Evolutionary conservation across 306 rosid genomes (phyloP).

Genomic region (Boehmeria nivea): DNA sequence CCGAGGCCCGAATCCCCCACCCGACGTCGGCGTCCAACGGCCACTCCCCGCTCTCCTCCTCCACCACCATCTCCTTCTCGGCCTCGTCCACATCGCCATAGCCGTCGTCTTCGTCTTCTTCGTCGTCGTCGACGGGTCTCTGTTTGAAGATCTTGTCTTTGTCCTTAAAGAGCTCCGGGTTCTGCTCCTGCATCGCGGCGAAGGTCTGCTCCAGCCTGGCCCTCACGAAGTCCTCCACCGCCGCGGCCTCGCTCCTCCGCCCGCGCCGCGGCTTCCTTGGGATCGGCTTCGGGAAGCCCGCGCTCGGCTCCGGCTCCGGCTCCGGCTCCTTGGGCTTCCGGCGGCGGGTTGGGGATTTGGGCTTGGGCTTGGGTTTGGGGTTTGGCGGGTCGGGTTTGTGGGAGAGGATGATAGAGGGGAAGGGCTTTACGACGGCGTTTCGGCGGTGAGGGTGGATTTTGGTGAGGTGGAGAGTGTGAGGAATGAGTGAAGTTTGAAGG

Average conservation of each 20-base stretch:
- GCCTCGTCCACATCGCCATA: conserved; percentile 21
- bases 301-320: conserved; percentile 4
- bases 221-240: conserved; percentile 65
- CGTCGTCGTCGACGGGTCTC: conserved; percentile 24
- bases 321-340: not conserved
- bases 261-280: conserved; percentile 79
- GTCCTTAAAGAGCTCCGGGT: conserved; percentile 37
- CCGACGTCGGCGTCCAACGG: conserved; percentile 93
- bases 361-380: conserved; percentile 21
- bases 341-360: conserved; percentile 1
- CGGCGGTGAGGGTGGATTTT: conserved; percentile 16
- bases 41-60: conserved; percentile 78
- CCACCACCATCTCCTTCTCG: conserved; percentile 53
- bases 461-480: not conserved
- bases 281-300: conserved; percentile 33
- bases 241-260: conserved; percentile 70
- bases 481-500: conserved; percentile 17
- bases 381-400: conserved; percentile 31
- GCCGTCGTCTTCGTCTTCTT: conserved; percentile 19
- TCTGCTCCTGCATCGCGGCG: conserved; percentile 50
- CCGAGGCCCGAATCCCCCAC: conserved; percentile 87
- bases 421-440: conserved; percentile 22
- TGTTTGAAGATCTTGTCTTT: conserved; percentile 50
- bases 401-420: conserved; percentile 37
- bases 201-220: conserved; percentile 55